A percentile compares a stretch with the other conserved stretches of the same genome.
These are phyloP conservation scores for Phytophthora fragariaefolia DNA, from an alignment of 352 stramenopile genomes.

Conservation along the genomic window DNA sequence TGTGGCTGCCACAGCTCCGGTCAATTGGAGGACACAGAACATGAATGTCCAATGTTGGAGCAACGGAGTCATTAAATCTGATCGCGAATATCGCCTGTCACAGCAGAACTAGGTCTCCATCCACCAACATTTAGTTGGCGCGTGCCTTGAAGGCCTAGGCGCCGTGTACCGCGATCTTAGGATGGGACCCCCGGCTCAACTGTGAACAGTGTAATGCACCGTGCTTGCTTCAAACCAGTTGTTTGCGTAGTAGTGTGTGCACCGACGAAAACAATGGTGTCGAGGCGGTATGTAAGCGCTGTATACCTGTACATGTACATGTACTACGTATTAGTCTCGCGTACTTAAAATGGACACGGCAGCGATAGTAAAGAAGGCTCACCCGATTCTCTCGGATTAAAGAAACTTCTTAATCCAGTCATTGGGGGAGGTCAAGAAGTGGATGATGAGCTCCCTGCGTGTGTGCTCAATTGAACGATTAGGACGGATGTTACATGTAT, in stretches of 20 bases:
- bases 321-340: too few species aligned
- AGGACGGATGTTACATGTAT: background rate
- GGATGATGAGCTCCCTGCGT: too few species aligned
- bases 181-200: background rate
- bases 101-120: background rate
- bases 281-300: too few species aligned
- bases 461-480: background rate
- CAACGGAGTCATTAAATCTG: background rate
- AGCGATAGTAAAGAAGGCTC: too few species aligned
- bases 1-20: background rate
- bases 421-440: too few species aligned
- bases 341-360: too few species aligned
- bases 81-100: background rate
- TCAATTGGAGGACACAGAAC: background rate
- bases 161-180: background rate
- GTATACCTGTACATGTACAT: too few species aligned
- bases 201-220: background rate
- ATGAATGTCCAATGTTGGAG: background rate
- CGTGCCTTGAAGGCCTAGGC: background rate
- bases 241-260: background rate
- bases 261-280: background rate
- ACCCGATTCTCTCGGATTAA: too few species aligned
- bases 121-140: background rate
- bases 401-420: too few species aligned
- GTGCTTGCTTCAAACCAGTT: too few species aligned